Percentiles rank a stretch among this genome's conserved stretches.
phyloP scores from a whole-genome alignment of 257 asterid genomes.

The Gentiana dahurica region DNA sequence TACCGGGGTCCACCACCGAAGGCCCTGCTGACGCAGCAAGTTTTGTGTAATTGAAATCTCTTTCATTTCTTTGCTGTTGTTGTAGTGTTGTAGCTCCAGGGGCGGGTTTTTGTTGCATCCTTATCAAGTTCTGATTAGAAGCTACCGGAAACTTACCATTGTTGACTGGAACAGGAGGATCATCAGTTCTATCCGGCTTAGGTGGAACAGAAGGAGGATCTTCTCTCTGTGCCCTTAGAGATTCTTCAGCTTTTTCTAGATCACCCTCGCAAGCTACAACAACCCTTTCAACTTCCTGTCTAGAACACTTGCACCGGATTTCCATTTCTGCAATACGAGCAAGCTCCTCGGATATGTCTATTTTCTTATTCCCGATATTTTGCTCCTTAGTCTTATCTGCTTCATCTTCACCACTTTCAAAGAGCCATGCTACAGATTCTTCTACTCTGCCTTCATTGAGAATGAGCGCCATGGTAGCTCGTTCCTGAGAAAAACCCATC shows the following conservation, averaged over 20 bases:
- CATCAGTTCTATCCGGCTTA: conserved; percentile 56
- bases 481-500: conserved; percentile 92
- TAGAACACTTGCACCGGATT: conserved; percentile 54
- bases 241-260: conserved; percentile 77
- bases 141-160: conserved; percentile 31
- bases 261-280: conserved; percentile 89
- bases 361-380: conserved; percentile 54
- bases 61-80: conserved; percentile 56
- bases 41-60: conserved; percentile 58
- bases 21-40: conserved; percentile 32
- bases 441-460: conserved; percentile 87
- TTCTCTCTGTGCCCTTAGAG: conserved; percentile 57
- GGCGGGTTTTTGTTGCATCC: conserved; percentile 26
- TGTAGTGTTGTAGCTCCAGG: conserved; percentile 19
- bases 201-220: conserved; percentile 40
- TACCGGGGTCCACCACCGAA: conserved; percentile 38
- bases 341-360: conserved; percentile 88
- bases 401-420: conserved; percentile 56
- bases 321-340: conserved; percentile 64
- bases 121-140: conserved; percentile 26
- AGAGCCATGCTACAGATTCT: conserved; percentile 81
- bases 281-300: conserved; percentile 89
- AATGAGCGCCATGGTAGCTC: conserved; percentile 91
- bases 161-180: conserved; percentile 33
- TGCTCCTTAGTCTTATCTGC: conserved; percentile 38